A percentile compares a stretch with the other conserved stretches of the same genome.
Evolutionary conservation across 73 alveolate genomes (phyloP).

Genomic region (Blepharisma stoltei): DNA sequence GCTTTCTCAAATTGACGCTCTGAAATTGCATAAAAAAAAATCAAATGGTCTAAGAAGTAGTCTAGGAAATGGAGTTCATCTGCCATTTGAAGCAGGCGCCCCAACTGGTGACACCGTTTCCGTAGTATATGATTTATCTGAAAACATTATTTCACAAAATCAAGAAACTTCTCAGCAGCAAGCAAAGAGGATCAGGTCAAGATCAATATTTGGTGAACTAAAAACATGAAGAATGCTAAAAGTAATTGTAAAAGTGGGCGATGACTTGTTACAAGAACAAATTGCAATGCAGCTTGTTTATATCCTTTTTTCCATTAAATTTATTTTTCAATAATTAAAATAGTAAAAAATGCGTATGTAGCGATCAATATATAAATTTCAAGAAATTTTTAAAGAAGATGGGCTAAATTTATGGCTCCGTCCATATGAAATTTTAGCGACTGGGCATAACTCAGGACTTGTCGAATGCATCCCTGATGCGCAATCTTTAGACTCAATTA

Average conservation of each 20-base stretch:
- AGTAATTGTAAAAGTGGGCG: slow-evolving; percentile 76
- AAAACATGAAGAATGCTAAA: slow-evolving; percentile 69
- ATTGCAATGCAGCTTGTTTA: slow-evolving; percentile 84
- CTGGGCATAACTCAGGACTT: slow-evolving; percentile 80
- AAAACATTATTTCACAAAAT: slow-evolving; percentile 30
- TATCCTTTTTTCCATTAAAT: too few relatives aligned
- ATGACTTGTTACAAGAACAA: slow-evolving; percentile 87
- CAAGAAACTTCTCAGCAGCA: slow-evolving; percentile 69
- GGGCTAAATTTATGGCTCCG: slow-evolving; percentile 59
- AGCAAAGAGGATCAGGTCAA: slow-evolving; percentile 70
- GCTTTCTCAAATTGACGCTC: too few relatives aligned
- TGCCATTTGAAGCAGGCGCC: too few relatives aligned
- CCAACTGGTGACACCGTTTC: too few relatives aligned
- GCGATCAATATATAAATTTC: too few relatives aligned
- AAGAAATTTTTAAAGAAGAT: slow-evolving; percentile 65
- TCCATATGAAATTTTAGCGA: slow-evolving; percentile 85
- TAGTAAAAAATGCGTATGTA: too few relatives aligned
- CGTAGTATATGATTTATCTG: background rate
- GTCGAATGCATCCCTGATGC: slow-evolving; percentile 80
- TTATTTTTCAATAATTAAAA: too few relatives aligned
- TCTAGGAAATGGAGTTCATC: too few relatives aligned
- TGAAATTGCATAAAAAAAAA: too few relatives aligned
- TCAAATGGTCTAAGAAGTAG: too few relatives aligned
- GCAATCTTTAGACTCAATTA: slow-evolving; percentile 72
- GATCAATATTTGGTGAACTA: slow-evolving; percentile 75